Percentiles rank a stretch among this genome's conserved stretches.
These are phyloP conservation scores for Penicillium maclennaniae DNA, from an alignment of 495 filamentous ascomycete genomes.

Conservation along the genomic window DNA sequence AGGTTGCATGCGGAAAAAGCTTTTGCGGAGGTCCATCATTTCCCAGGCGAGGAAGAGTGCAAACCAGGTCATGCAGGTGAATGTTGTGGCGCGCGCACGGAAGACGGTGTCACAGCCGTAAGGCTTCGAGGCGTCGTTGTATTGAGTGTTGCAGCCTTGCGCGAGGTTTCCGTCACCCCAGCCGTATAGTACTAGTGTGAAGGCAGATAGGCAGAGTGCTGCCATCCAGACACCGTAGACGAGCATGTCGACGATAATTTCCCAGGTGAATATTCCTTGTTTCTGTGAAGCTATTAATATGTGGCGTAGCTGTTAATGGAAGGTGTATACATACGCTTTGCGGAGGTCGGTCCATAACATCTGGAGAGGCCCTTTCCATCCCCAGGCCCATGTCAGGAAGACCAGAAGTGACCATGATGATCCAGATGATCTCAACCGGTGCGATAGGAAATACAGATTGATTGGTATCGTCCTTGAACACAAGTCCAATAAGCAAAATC, in stretches of 20 bases:
- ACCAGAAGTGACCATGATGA: conserved; percentile 73
- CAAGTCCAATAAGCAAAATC: conserved; percentile 65
- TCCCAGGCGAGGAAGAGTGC: conserved; percentile 73
- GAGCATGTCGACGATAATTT: conserved; percentile 64
- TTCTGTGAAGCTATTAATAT: conserved; percentile 43
- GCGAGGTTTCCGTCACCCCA: conserved; percentile 66
- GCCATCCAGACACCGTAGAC: conserved; percentile 72
- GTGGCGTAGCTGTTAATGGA: neutral
- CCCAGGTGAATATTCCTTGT: conserved; percentile 64
- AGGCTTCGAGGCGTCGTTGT: conserved; percentile 28
- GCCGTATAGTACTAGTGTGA: conserved; percentile 61
- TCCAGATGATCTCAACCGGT: conserved; percentile 73
- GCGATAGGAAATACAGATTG: conserved; percentile 70
- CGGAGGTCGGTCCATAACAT: conserved; percentile 65
- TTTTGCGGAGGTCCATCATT: conserved; percentile 63
- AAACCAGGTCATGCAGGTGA: conserved; percentile 71
- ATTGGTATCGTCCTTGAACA: conserved; percentile 59
- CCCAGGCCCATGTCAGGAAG: conserved; percentile 74
- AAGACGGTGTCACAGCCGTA: conserved; percentile 62
- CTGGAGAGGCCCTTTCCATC: conserved; percentile 62
- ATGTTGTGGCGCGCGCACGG: conserved; percentile 67
- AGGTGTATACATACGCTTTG: conserved; percentile 44
- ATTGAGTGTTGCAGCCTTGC: conserved; percentile 57
- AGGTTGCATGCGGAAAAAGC: conserved; percentile 65
- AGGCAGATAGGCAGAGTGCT: conserved; percentile 60